A percentile compares a stretch with the other conserved stretches of the same genome.
Conservation (phyloP, 2,329 filamentous ascomycete genomes). For the Coniochaeta sp. region DNA sequence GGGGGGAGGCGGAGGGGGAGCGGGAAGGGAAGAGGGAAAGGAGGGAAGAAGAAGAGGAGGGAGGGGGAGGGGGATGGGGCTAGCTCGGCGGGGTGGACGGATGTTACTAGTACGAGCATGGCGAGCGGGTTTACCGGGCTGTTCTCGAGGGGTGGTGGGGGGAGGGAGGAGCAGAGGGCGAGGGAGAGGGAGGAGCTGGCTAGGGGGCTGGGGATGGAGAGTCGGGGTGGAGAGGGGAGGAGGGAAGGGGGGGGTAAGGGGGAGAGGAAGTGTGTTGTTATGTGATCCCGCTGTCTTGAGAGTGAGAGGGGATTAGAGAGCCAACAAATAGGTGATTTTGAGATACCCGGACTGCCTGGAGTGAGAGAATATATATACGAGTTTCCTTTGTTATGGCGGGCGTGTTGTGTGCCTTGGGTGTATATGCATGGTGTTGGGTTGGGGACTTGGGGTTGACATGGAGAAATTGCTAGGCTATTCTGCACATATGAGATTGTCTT, state of each 20-base stretch:
- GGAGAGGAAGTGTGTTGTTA: constrained; percentile 15
- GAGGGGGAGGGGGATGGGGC: constrained; percentile 27
- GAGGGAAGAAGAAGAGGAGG: constrained; percentile 26
- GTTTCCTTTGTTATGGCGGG: neutral
- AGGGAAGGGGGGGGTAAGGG: constrained; percentile 7
- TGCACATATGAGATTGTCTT: neutral
- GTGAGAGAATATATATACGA: neutral
- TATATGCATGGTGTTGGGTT: neutral
- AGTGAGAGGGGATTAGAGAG: neutral
- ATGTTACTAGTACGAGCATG: constrained; percentile 9
- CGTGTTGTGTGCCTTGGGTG: neutral
- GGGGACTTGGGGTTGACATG: neutral
- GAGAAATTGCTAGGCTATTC: neutral
- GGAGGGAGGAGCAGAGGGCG: neutral
- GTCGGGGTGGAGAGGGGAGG: neutral
- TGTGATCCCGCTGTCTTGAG: constrained; percentile 8
- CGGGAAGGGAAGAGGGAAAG: constrained; percentile 19
- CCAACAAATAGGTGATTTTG: neutral
- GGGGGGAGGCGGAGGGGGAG: constrained; percentile 29
- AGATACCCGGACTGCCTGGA: neutral
- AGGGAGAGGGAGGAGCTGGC: constrained; percentile 4
- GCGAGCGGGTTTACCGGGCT: neutral
- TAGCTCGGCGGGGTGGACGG: constrained; percentile 30
- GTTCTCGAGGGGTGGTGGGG: neutral
- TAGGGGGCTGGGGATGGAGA: neutral